Evolutionary conservation across 2,329 filamentous ascomycete species (phyloP).

Genomic region (Leptoxyphium fumago): DNA sequence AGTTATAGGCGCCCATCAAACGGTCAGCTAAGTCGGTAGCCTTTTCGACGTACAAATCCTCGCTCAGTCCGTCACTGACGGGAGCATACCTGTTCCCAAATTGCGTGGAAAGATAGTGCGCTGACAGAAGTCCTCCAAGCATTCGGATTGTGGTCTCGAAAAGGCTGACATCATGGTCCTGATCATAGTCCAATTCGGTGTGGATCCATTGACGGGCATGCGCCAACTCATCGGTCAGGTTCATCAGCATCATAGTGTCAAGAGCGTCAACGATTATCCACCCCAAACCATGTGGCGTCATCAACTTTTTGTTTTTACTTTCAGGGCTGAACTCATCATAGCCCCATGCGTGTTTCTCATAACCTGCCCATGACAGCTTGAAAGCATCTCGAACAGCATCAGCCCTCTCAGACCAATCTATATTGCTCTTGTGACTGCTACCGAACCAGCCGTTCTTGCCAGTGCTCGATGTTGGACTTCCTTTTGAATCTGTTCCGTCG

Average conservation of each 20-base stretch:
- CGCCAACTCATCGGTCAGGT: constrained; percentile 69
- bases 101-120: constrained; percentile 81
- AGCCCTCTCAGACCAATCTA: constrained; percentile 65
- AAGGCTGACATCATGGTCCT: constrained; percentile 89
- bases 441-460: constrained; percentile 41
- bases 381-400: constrained; percentile 82
- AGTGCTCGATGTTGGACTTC: constrained; percentile 6
- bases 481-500: background rate
- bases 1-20: constrained; percentile 75
- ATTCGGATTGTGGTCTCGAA: constrained; percentile 98
- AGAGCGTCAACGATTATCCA: constrained; percentile 97
- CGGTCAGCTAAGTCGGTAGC: constrained; percentile 84
- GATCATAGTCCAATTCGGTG: constrained; percentile 66
- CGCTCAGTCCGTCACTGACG: constrained; percentile 56
- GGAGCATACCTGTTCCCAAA: constrained; percentile 62
- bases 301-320: constrained; percentile 63
- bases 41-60: constrained; percentile 92
- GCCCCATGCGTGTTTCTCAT: constrained; percentile 87
- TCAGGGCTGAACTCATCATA: constrained; percentile 79
- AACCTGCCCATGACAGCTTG: constrained; percentile 80
- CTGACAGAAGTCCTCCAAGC: constrained; percentile 82
- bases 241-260: constrained; percentile 98
- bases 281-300: constrained; percentile 78
- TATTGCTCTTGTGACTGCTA: constrained; percentile 29
- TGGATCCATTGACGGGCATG: constrained; percentile 84